A percentile compares a stretch with the other conserved stretches of the same genome.
phyloP scores from a whole-genome alignment of 306 rosid genomes.

The Quercus glauca region DNA sequence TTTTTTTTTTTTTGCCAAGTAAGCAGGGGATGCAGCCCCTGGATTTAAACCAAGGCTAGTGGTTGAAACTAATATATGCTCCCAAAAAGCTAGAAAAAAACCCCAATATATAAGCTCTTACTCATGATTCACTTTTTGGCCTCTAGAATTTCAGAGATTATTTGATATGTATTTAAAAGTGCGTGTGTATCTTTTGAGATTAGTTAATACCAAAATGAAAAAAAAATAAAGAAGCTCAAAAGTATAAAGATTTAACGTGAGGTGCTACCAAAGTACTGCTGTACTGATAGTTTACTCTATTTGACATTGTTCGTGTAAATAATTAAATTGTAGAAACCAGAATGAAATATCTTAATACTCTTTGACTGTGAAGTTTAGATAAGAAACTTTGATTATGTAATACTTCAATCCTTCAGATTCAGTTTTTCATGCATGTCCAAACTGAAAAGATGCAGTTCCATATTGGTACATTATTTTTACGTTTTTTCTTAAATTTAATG shows the following conservation, averaged over 20 bases:
- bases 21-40: too few relatives aligned
- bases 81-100: too few relatives aligned
- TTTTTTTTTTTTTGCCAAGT: background rate
- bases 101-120: background rate
- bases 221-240: background rate
- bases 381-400: background rate
- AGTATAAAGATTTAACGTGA: background rate
- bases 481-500: background rate
- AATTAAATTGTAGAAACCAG: too few relatives aligned
- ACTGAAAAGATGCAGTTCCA: constrained; percentile 1
- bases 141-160: background rate
- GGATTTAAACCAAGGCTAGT: too few relatives aligned
- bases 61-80: too few relatives aligned
- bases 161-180: too few relatives aligned
- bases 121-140: background rate
- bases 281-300: background rate
- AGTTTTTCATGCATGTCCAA: background rate
- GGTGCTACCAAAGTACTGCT: background rate
- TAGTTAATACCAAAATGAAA: background rate
- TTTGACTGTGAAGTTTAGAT: too few relatives aligned
- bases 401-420: background rate
- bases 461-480: background rate
- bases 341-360: too few relatives aligned
- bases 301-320: background rate
- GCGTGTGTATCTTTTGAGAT: too few relatives aligned